phyloP scores from a whole-genome alignment of 768 basidiomycete species.

The Amylocystis lapponica region DNA sequence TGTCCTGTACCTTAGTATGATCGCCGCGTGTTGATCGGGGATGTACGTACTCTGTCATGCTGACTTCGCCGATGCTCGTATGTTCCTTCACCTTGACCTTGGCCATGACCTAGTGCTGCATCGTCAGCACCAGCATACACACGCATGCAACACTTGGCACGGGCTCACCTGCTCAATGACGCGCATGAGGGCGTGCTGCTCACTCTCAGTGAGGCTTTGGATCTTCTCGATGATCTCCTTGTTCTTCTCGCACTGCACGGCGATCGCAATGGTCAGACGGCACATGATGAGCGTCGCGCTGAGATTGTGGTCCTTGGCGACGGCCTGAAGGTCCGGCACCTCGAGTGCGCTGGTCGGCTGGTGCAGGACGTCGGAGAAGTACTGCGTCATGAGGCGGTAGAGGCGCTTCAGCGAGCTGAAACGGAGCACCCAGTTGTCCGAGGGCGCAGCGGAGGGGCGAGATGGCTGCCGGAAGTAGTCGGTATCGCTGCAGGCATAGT shows the following conservation, averaged over 20 bases:
- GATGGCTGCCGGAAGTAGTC: conserved; percentile 68
- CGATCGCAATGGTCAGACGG: conserved; percentile 76
- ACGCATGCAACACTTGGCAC: not conserved
- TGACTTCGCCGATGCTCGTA: conserved; percentile 46
- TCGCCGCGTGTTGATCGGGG: not conserved
- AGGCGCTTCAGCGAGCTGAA: conserved; percentile 80
- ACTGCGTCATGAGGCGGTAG: conserved; percentile 85
- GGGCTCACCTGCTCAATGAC: conserved; percentile 84
- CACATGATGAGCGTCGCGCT: conserved; percentile 68
- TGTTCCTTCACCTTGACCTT: conserved; percentile 57
- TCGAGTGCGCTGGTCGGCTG: conserved; percentile 73
- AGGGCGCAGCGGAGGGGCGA: conserved; percentile 52
- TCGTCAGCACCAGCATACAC: not conserved
- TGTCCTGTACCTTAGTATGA: conserved; percentile 23
- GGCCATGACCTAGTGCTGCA: conserved; percentile 66
- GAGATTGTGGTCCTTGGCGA: conserved; percentile 72
- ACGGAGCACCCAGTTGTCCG: conserved; percentile 88
- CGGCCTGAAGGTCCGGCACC: conserved; percentile 82
- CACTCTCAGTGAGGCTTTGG: conserved; percentile 71
- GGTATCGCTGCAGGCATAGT: conserved; percentile 49
- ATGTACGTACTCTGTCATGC: conserved; percentile 73
- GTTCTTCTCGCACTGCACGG: conserved; percentile 85
- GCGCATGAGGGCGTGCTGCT: conserved; percentile 89
- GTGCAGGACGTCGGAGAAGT: conserved; percentile 78
- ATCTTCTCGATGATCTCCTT: conserved; percentile 88